Conservation (phyloP, 768 basidiomycete genomes). For the Rhodotorula paludigena region DNA sequence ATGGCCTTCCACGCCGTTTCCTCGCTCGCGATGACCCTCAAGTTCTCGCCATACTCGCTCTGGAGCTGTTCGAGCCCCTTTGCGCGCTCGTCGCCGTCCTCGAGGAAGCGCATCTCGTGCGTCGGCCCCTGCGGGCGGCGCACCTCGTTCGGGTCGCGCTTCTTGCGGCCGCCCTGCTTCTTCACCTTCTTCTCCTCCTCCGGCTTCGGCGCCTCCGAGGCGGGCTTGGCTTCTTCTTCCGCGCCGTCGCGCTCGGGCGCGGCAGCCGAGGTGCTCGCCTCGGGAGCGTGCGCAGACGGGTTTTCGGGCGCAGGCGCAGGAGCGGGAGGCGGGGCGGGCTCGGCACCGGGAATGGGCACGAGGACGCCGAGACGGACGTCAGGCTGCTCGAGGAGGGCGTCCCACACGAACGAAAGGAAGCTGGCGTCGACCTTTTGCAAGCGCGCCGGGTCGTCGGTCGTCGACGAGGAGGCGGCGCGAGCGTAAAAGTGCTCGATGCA, state of each 20-base stretch:
- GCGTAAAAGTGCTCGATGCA: constrained; percentile 61
- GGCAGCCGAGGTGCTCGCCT: background rate
- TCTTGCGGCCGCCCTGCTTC: background rate
- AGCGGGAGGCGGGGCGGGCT: no score
- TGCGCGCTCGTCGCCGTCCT: constrained; percentile 11
- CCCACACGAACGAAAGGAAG: constrained; percentile 77
- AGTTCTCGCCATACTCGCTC: constrained; percentile 29
- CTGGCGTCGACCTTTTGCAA: constrained; percentile 65
- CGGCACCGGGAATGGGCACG: constrained; percentile 45
- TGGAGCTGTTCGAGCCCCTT: constrained; percentile 1
- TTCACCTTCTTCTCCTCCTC: background rate
- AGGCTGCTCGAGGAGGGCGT: constrained; percentile 66
- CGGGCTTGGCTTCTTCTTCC: background rate
- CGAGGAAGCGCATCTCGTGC: constrained; percentile 24
- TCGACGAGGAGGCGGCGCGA: constrained; percentile 45
- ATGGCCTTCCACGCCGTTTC: constrained; percentile 71
- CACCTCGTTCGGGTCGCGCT: background rate
- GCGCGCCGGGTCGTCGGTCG: constrained; percentile 36
- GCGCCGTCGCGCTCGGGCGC: background rate
- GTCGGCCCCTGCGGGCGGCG: constrained; percentile 6
- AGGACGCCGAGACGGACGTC: constrained; percentile 68
- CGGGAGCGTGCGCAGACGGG: background rate
- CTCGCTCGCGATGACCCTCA: constrained; percentile 70
- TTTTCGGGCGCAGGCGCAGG: no score
- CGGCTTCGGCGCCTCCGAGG: background rate